Percentiles rank a stretch among this genome's conserved stretches.
Conservation (phyloP, 108 stramenopile species). For the Ochromonas danica region DNA sequence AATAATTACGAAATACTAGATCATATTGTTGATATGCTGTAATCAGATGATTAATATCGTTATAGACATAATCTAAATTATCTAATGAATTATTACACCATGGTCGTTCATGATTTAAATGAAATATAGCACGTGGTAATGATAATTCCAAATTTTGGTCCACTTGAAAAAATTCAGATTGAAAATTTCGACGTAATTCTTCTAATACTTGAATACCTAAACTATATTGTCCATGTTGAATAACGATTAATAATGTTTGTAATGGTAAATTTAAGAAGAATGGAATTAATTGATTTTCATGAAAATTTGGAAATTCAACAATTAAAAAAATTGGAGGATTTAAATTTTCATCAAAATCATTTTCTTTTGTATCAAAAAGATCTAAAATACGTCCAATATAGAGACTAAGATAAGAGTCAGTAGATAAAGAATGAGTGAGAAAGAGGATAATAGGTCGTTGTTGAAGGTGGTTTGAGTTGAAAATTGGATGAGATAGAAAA, state of each 20-base stretch:
- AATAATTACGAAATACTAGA: conserved; percentile 8
- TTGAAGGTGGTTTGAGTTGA: no score
- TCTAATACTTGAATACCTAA: background rate
- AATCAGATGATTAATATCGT: background rate
- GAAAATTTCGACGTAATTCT: no score
- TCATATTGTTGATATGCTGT: background rate
- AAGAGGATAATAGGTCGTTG: no score
- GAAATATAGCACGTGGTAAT: background rate
- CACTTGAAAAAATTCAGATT: no score
- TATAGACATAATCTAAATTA: background rate
- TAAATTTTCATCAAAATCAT: background rate
- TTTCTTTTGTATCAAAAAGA: background rate
- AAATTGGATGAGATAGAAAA: no score
- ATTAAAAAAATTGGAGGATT: background rate
- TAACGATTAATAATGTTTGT: background rate
- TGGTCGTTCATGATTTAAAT: conserved; percentile 21
- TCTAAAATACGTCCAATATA: background rate
- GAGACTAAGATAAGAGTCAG: background rate
- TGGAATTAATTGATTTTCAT: background rate
- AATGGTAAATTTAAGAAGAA: background rate
- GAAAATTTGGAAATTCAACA: background rate
- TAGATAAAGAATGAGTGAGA: no score
- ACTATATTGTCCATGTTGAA: background rate
- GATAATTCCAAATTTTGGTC: background rate
- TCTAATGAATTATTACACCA: background rate